Conservation (phyloP, 768 basidiomycete species). For the Mycena kentingensis region DNA sequence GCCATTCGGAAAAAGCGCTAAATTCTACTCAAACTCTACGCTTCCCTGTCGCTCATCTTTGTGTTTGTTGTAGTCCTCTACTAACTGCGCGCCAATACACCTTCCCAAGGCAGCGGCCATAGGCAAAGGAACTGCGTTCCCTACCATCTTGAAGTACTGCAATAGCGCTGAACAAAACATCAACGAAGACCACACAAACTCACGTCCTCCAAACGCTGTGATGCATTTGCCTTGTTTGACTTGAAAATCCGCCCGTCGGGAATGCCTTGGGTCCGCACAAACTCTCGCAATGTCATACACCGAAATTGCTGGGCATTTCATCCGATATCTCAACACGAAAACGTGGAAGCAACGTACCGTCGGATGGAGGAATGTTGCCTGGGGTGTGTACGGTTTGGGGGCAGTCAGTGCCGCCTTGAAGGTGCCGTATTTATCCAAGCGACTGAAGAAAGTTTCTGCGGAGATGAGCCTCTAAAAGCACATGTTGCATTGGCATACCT, state of each 20-base stretch:
- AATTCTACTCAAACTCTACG: no score
- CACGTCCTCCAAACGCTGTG: conserved; percentile 3
- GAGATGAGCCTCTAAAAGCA: background rate
- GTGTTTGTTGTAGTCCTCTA: no score
- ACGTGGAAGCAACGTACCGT: background rate
- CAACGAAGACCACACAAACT: background rate
- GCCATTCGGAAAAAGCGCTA: no score
- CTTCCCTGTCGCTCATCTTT: no score
- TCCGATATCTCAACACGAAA: no score
- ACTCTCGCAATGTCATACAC: conserved; percentile 47
- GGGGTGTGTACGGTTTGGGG: background rate
- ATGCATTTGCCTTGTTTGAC: conserved; percentile 34
- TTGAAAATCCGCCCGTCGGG: conserved; percentile 49
- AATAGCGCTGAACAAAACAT: no score
- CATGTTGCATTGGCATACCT: background rate
- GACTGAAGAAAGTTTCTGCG: background rate
- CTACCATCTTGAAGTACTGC: conserved; percentile 12
- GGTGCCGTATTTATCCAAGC: background rate
- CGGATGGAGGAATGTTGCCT: conserved; percentile 3
- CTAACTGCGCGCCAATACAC: conserved; percentile 13
- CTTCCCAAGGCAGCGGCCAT: conserved; percentile 12
- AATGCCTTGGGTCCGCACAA: conserved; percentile 58
- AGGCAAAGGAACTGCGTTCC: conserved; percentile 15
- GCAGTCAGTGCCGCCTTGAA: conserved; percentile 10
- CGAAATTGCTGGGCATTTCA: conserved; percentile 62